Base-by-base conservation (phyloP, 495 filamentous ascomycete species). In the Trichocladium uniseriatum region DNA sequence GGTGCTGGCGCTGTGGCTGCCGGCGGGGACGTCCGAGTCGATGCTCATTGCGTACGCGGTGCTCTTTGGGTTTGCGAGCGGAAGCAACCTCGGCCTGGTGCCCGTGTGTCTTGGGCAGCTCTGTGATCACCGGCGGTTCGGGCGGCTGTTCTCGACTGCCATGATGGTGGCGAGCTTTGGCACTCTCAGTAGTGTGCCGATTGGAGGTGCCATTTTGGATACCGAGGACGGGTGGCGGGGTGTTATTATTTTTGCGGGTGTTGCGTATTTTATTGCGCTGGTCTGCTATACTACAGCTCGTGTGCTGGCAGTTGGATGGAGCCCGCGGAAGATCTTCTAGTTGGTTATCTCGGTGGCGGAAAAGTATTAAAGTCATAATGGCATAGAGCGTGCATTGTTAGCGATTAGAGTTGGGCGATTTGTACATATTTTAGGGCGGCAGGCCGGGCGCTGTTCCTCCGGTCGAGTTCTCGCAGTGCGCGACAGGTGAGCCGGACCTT, bases 71-170 rank as follows among this genome's bases (percentile, higher is more conserved):
- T 91, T 95, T 59, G 81, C 80, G 13, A 87, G 81, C 31, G 91
- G 91, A 5, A 84, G 81, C 48, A 92, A 92, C 52, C 83, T 97
- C 48, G 83, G 81, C 20, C 64, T 97, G 41, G 85, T 86, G 3
- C 90, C 90, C 0, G 89, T 95, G 3, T 95, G 89, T 57, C 79
- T 97, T 10, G 89, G 89, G 5, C 88, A 95, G 70, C 76, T 95
- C 24, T 96, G 89, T 67, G 82, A 84, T 45, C 87, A 89, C 5
- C 79, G 89, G 46, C 72, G 90, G 43, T 95, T 92, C 53, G 91
- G 91, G 5, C 72, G 86, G 43, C 89, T 86, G 53, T 94, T 82
- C 56, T 84, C 89, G 14, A 92, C 89, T 2, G 82, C 83, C 49
- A 92, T 94, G 67, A 92, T 89, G 55, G 74, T 94, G 28, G 90